Percentiles rank a stretch among this genome's conserved stretches.
phyloP scores from a whole-genome alignment of 2,329 filamentous ascomycete species.

The Monosporascus ibericus region DNA sequence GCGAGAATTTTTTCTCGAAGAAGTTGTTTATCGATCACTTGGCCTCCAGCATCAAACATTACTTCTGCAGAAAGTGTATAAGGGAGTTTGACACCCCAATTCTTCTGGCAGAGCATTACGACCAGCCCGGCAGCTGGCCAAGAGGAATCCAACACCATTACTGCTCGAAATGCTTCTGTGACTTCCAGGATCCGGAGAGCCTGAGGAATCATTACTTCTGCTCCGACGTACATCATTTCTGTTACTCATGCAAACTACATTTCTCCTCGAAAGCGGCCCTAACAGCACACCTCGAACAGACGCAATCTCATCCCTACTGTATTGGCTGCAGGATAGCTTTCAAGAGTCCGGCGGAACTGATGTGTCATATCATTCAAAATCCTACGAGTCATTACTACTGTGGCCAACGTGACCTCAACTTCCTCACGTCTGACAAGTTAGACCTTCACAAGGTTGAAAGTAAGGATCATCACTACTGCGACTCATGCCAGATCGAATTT shows the following conservation, averaged over 20 bases:
- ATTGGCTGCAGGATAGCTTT: neutral
- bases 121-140: neutral
- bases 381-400: neutral
- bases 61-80: slow-evolving; percentile 1
- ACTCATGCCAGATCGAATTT: slow-evolving; percentile 1
- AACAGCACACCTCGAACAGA: neutral
- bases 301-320: slow-evolving; percentile 1
- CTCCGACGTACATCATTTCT: slow-evolving; percentile 3
- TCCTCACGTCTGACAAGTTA: neutral
- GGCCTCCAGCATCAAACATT: slow-evolving; percentile 1
- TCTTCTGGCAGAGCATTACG: neutral
- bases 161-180: neutral
- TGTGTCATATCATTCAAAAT: neutral
- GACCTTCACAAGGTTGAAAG: neutral
- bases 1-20: neutral
- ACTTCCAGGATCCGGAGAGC: neutral
- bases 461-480: slow-evolving; percentile 4
- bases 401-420: too few relatives aligned
- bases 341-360: neutral
- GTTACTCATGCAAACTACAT: neutral
- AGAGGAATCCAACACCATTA: neutral
- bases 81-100: neutral
- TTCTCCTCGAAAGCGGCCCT: neutral
- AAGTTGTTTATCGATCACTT: neutral
- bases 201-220: slow-evolving; percentile 1